Conservation (phyloP, 768 basidiomycete genomes). For the Boletus barrowsii region DNA sequence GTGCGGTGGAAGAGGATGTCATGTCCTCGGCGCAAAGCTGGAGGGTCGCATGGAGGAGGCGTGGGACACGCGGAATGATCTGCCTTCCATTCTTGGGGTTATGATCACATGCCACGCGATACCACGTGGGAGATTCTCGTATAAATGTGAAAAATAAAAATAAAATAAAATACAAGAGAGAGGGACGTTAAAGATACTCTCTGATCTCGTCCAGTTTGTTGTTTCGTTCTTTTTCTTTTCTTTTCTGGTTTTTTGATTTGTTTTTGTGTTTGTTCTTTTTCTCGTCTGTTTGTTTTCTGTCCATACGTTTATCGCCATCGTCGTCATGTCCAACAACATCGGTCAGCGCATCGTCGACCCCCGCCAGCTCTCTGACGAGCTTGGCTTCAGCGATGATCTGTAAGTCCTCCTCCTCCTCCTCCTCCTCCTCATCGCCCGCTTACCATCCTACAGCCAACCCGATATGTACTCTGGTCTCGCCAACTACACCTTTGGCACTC, state of each 20-base stretch:
- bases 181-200: neutral
- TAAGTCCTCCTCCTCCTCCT: neutral
- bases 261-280: neutral
- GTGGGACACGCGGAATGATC: neutral
- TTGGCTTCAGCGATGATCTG: slow-evolving; percentile 10
- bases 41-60: neutral
- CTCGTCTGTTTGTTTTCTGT: slow-evolving; percentile 4
- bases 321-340: slow-evolving; percentile 13
- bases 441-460: neutral
- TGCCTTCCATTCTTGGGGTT: neutral
- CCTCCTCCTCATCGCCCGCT: neutral
- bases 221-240: neutral
- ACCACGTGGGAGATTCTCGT: slow-evolving; percentile 23
- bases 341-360: slow-evolving; percentile 31
- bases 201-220: neutral
- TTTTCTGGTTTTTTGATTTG: neutral
- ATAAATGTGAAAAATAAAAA: neutral
- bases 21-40: neutral
- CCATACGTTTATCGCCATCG: slow-evolving; percentile 13
- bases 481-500: slow-evolving; percentile 41
- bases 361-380: slow-evolving; percentile 26
- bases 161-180: slow-evolving; percentile 14
- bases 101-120: slow-evolving; percentile 22
- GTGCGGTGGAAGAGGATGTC: neutral
- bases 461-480: slow-evolving; percentile 40